phyloP scores from a whole-genome alignment of 2,329 filamentous ascomycete genomes.

The Cryphonectria carpinicola region DNA sequence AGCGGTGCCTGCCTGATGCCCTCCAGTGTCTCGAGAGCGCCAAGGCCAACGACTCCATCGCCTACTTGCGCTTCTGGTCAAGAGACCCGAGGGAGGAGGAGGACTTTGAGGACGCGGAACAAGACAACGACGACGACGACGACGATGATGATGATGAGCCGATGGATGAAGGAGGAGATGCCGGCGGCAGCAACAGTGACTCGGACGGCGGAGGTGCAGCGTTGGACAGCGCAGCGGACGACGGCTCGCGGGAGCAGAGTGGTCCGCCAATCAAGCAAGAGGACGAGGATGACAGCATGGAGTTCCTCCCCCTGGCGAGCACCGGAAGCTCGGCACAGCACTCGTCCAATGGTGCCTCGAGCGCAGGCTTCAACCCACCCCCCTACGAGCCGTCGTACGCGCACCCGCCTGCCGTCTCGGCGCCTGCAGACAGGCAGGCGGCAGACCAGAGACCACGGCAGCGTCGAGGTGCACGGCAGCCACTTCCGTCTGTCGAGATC shows the following conservation, averaged over 20 bases:
- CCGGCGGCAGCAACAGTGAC: constrained; percentile 41
- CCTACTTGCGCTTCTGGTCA: constrained; percentile 85
- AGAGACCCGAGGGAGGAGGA: constrained; percentile 70
- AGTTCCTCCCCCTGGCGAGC: constrained; percentile 23
- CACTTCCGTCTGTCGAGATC: constrained; percentile 64
- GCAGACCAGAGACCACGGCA: constrained; percentile 4
- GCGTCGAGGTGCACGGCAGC: constrained; percentile 31
- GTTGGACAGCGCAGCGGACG: constrained; percentile 47
- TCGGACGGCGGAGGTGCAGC: constrained; percentile 52
- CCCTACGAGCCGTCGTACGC: neutral
- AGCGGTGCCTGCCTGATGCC: constrained; percentile 76
- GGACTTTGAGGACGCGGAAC: constrained; percentile 47
- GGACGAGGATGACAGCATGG: constrained; percentile 22
- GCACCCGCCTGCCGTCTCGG: constrained; percentile 9
- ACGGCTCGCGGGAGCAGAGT: constrained; percentile 39
- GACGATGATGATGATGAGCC: constrained; percentile 35
- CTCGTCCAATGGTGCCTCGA: constrained; percentile 22
- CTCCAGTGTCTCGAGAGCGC: constrained; percentile 80
- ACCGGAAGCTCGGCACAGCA: constrained; percentile 16
- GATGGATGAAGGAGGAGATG: constrained; percentile 42
- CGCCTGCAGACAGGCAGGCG: constrained; percentile 4
- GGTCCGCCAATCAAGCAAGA: constrained; percentile 41
- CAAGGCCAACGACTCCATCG: constrained; percentile 89
- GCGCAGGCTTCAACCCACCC: constrained; percentile 32
- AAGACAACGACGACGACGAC: constrained; percentile 41